Conservation (phyloP, 192 early-diverging fungal species). For the Allomyces macrogynus region DNA sequence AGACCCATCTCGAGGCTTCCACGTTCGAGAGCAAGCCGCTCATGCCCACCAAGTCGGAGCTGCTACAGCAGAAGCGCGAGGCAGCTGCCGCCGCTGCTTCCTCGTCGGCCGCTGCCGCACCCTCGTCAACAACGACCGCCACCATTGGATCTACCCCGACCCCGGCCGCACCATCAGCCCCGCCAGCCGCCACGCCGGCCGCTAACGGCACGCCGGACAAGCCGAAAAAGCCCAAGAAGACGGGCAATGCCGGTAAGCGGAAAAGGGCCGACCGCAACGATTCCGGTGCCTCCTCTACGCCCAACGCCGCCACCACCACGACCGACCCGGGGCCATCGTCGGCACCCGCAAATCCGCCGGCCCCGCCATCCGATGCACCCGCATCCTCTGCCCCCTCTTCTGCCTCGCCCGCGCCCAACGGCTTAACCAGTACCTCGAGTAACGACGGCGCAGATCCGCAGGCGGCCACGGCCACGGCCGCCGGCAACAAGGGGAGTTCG, state of each 20-base stretch:
- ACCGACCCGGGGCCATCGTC: no score
- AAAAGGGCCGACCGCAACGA: no score
- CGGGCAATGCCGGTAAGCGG: no score
- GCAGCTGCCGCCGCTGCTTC: not conserved
- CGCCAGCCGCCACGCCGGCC: slow-evolving; percentile 2
- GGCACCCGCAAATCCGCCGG: no score
- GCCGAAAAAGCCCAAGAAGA: slow-evolving; percentile 3
- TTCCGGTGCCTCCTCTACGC: no score
- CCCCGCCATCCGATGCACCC: no score
- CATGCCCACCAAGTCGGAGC: slow-evolving; percentile 21
- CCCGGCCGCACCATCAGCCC: slow-evolving; percentile 4
- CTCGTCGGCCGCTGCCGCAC: not conserved
- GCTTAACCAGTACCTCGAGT: no score
- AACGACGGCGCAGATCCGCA: no score
- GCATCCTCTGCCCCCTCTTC: no score
- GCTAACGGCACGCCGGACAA: slow-evolving; percentile 7
- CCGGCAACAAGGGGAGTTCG: not conserved
- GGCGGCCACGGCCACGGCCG: not conserved
- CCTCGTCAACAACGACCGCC: slow-evolving; percentile 3
- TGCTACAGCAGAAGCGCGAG: slow-evolving; percentile 12
- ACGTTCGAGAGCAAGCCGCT: slow-evolving; percentile 23
- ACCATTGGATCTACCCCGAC: slow-evolving; percentile 9
- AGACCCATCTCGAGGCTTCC: slow-evolving; percentile 24
- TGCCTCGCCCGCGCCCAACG: no score
- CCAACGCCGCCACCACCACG: no score